phyloP scores from a whole-genome alignment of 352 stramenopile genomes.

The Phytopythium sindhum region DNA sequence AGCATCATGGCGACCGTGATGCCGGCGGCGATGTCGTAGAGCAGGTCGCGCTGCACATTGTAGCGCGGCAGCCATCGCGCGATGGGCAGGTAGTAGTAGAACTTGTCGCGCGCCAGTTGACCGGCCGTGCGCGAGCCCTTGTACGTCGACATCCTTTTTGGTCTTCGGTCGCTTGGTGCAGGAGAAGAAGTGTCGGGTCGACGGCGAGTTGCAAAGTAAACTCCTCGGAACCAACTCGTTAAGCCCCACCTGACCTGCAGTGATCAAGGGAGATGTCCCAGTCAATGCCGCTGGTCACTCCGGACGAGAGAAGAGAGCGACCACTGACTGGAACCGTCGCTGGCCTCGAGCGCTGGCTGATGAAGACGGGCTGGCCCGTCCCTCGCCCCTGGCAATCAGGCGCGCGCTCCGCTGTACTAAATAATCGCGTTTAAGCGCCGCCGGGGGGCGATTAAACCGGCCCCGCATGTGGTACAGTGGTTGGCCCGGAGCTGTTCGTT shows the following conservation, averaged over 20 bases:
- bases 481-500: background rate
- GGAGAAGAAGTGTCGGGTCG: background rate
- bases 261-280: too few relatives aligned
- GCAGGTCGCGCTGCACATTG: slow-evolving; percentile 23
- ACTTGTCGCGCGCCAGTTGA: slow-evolving; percentile 4
- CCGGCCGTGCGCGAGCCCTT: background rate
- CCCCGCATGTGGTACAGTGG: too few relatives aligned
- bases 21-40: slow-evolving; percentile 27
- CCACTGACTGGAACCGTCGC: too few relatives aligned
- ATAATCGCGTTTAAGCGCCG: background rate
- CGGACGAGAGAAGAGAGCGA: too few relatives aligned
- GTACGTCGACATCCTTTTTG: too few relatives aligned
- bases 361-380: too few relatives aligned
- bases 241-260: too few relatives aligned
- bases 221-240: too few relatives aligned
- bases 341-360: too few relatives aligned
- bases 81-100: slow-evolving; percentile 16
- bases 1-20: slow-evolving; percentile 70
- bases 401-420: background rate
- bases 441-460: background rate
- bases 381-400: too few relatives aligned
- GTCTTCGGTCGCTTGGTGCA: too few relatives aligned
- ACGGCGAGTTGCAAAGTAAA: background rate
- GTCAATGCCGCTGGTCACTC: too few relatives aligned
- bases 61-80: slow-evolving; percentile 40